Conservation (phyloP, 2,329 filamentous ascomycete genomes). For the Ceratocystis smalleyi region DNA sequence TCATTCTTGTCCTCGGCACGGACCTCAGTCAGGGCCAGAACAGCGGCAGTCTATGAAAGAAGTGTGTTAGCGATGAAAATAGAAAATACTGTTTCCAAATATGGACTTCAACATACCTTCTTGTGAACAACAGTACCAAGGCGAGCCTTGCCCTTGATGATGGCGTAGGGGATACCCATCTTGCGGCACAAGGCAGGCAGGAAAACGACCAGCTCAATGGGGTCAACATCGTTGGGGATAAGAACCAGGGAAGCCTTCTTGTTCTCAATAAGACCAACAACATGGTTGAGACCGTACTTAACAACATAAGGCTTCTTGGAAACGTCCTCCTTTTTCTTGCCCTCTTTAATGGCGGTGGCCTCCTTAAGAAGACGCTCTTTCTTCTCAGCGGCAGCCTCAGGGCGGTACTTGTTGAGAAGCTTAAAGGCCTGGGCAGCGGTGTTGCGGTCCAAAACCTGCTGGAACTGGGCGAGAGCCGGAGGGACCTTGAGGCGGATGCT, state of each 20-base stretch:
- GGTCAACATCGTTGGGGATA: slow-evolving; percentile 98
- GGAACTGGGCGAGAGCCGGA: slow-evolving; percentile 93
- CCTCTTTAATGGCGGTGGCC: slow-evolving; percentile 92
- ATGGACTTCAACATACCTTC: slow-evolving; percentile 48
- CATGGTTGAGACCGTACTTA: slow-evolving; percentile 99
- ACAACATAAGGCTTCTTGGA: slow-evolving; percentile 99
- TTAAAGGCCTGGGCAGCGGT: slow-evolving; percentile 95
- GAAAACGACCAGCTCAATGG: slow-evolving; percentile 98
- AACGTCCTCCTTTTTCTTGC: slow-evolving; percentile 99
- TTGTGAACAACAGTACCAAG: slow-evolving; percentile 99
- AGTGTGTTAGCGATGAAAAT: slow-evolving; percentile 22
- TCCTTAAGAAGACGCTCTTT: slow-evolving; percentile 98
- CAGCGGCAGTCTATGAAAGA: slow-evolving; percentile 65
- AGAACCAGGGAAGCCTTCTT: slow-evolving; percentile 98
- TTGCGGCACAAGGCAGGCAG: slow-evolving; percentile 97
- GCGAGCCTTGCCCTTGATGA: slow-evolving; percentile 99
- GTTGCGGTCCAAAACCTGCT: slow-evolving; percentile 92
- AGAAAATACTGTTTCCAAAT: background rate
- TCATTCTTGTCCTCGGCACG: slow-evolving; percentile 96
- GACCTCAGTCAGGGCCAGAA: slow-evolving; percentile 90
- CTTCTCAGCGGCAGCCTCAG: slow-evolving; percentile 98
- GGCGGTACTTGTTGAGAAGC: slow-evolving; percentile 99
- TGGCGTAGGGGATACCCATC: slow-evolving; percentile 99
- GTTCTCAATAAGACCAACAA: slow-evolving; percentile 93
- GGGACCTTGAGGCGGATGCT: slow-evolving; percentile 98